These are phyloP conservation scores for Gregarina niphandrodes DNA, from an alignment of 169 alveolate species.

Conservation along the genomic window DNA sequence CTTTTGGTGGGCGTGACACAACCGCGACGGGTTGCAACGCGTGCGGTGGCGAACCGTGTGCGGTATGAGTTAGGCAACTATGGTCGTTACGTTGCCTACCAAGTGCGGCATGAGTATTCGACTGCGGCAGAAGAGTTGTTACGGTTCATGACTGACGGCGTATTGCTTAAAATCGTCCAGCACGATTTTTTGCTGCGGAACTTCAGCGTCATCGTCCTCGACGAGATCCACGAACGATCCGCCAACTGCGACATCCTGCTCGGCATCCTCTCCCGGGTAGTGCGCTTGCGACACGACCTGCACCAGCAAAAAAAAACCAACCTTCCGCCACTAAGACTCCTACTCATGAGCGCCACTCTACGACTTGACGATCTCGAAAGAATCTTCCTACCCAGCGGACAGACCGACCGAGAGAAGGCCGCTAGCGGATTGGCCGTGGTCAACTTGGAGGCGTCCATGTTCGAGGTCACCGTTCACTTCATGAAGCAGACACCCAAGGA, in stretches of 20 bases:
- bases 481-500: conserved; percentile 48
- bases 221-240: conserved; percentile 97
- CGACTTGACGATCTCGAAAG: conserved; percentile 65
- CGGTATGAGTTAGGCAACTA: conserved; percentile 25
- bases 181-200: conserved; percentile 42
- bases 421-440: conserved; percentile 56
- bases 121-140: conserved; percentile 37
- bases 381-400: conserved; percentile 48
- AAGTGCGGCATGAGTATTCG: conserved; percentile 50
- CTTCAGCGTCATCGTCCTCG: conserved; percentile 68
- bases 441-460: conserved; percentile 41
- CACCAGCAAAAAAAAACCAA: conserved; percentile 11
- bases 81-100: conserved; percentile 11
- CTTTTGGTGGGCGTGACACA: conserved; percentile 80
- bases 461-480: conserved; percentile 31
- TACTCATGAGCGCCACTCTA: conserved; percentile 97
- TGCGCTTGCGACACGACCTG: conserved; percentile 34
- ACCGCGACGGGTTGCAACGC: conserved; percentile 79
- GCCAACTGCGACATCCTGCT: conserved; percentile 85
- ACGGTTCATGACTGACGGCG: conserved; percentile 97
- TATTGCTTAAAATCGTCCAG: conserved; percentile 73
- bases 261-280: conserved; percentile 79
- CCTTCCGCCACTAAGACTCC: conserved; percentile 47
- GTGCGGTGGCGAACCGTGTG: conserved; percentile 34
- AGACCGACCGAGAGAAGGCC: too few relatives aligned